Percentiles rank a stretch among this genome's conserved stretches.
These are phyloP conservation scores for Punica granatum DNA, from an alignment of 345 rosid species.

Conservation along the genomic window DNA sequence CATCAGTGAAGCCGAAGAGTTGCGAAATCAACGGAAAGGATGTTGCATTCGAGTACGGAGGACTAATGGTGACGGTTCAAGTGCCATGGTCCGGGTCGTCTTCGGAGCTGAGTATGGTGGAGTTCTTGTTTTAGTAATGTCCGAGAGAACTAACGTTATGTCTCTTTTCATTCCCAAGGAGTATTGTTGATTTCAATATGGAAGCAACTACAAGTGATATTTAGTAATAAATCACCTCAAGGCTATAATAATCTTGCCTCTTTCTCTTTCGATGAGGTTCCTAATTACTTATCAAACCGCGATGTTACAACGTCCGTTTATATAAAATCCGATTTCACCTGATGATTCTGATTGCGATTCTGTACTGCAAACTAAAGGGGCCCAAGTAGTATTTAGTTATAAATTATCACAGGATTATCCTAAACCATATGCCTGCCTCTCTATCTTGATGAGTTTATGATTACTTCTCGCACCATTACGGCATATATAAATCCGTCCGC, in stretches of 20 bases:
- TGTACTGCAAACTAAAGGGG: too few species aligned
- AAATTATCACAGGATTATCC: background rate
- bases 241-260: too few species aligned
- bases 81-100: slow-evolving; percentile 61
- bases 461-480: too few species aligned
- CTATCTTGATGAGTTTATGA: too few species aligned
- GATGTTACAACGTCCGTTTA: too few species aligned
- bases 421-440: background rate
- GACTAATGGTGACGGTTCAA: slow-evolving; percentile 36
- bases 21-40: slow-evolving; percentile 59
- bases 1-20: slow-evolving; percentile 51
- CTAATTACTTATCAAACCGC: too few species aligned
- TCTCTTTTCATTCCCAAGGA: background rate
- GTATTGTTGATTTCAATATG: background rate
- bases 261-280: too few species aligned
- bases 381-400: too few species aligned
- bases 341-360: too few species aligned
- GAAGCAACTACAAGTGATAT: background rate
- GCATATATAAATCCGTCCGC: too few species aligned
- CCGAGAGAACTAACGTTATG: background rate
- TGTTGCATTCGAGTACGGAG: slow-evolving; percentile 50
- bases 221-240: too few species aligned
- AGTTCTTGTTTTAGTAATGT: slow-evolving; percentile 45
- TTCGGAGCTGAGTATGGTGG: slow-evolving; percentile 26
- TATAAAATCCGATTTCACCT: too few species aligned